Evolutionary conservation across 2,329 filamentous ascomycete species (phyloP).

Genomic region (Aspergillus caelatus): DNA sequence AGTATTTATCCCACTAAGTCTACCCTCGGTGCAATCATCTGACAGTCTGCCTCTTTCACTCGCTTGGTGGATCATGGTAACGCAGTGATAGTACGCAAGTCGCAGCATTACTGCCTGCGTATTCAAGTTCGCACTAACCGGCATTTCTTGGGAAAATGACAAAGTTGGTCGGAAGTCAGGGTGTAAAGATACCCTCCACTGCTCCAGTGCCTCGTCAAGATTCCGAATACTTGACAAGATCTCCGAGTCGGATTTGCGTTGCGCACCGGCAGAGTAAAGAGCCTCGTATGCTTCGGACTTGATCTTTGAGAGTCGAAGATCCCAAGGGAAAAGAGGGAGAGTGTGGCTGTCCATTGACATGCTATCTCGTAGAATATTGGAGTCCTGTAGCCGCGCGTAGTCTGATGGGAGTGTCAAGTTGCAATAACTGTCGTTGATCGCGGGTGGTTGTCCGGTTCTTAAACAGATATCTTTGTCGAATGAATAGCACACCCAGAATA

Average conservation of each 20-base stretch:
- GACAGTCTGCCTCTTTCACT: too few relatives aligned
- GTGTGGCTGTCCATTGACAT: constrained; percentile 13
- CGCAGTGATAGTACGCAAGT: constrained; percentile 55
- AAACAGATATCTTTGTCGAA: constrained; percentile 24
- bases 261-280: constrained; percentile 50
- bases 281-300: constrained; percentile 50
- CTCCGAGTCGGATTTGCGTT: constrained; percentile 51
- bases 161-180: constrained; percentile 46
- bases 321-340: constrained; percentile 40
- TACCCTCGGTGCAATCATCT: too few relatives aligned
- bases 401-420: constrained; percentile 48
- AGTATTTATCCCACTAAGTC: background rate
- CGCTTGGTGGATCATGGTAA: constrained; percentile 53
- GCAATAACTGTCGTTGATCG: constrained; percentile 44
- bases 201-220: constrained; percentile 55
- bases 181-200: constrained; percentile 52
- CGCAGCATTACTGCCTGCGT: constrained; percentile 50
- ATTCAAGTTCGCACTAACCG: constrained; percentile 24
- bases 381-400: constrained; percentile 29
- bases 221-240: constrained; percentile 53
- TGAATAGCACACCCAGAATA: constrained; percentile 24
- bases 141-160: constrained; percentile 31
- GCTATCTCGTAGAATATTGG: background rate
- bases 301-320: constrained; percentile 49
- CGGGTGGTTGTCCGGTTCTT: constrained; percentile 13